Conservation (phyloP, 2,329 filamentous ascomycete species). For the Aspergillus tubingensis region DNA sequence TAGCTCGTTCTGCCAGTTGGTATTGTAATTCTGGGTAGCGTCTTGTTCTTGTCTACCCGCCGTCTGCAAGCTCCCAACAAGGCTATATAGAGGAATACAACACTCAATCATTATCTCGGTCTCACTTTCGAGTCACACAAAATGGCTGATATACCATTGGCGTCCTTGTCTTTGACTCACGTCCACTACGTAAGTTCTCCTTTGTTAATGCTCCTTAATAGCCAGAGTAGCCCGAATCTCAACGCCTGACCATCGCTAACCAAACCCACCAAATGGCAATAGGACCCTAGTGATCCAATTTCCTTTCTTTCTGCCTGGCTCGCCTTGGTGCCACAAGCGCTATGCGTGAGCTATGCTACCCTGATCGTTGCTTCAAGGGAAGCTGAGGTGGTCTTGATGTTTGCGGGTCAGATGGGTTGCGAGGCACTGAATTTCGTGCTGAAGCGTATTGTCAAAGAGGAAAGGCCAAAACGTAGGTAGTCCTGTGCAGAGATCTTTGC, state of each 20-base stretch:
- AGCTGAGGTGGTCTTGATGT: conserved; percentile 84
- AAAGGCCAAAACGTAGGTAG: conserved; percentile 73
- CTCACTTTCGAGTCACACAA: background rate
- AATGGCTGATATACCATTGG: conserved; percentile 59
- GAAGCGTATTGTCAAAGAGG: conserved; percentile 90
- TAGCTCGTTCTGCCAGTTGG: background rate
- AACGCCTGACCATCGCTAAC: conserved; percentile 1
- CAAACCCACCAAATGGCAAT: conserved; percentile 11
- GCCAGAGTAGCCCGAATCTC: background rate
- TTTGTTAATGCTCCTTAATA: background rate
- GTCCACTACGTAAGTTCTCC: conserved; percentile 80
- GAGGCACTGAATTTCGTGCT: conserved; percentile 87
- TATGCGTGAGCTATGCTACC: conserved; percentile 87
- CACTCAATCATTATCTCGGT: background rate
- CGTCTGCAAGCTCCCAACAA: background rate
- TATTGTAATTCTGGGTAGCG: background rate
- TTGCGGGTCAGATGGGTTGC: conserved; percentile 86
- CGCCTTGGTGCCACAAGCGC: conserved; percentile 86
- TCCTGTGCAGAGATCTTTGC: background rate
- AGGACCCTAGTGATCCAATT: conserved; percentile 83
- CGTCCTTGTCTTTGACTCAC: conserved; percentile 91
- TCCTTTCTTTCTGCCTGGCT: conserved; percentile 92
- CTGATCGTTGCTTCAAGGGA: conserved; percentile 90
- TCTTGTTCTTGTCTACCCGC: background rate
- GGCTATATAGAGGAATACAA: background rate